Conservation (phyloP, 1,284 basidiomycete genomes). For the Apiotrichum laibachii region DNA sequence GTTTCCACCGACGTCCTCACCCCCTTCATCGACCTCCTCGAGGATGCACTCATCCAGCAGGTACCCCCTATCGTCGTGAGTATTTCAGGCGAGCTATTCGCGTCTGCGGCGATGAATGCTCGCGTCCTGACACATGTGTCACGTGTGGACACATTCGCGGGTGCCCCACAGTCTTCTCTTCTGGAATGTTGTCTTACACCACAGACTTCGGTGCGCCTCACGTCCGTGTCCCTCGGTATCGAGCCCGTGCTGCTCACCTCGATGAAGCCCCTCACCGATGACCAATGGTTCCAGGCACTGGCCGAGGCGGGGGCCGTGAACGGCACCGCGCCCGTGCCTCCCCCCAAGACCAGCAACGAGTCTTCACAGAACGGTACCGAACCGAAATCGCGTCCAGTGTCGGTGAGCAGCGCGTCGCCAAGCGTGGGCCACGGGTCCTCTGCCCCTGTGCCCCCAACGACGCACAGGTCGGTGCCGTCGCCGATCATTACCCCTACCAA, state of each 20-base stretch:
- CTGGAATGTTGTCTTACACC: background rate
- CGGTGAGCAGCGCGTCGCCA: no score
- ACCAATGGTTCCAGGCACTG: constrained; percentile 49
- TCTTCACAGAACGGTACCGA: background rate
- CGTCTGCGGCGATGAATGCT: no score
- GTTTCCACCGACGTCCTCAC: constrained; percentile 50
- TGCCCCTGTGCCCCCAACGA: no score
- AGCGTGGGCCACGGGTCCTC: no score
- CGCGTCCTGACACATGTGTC: background rate
- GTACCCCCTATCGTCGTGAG: constrained; percentile 48
- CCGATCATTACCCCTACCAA: background rate
- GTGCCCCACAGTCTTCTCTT: background rate
- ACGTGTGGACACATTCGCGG: background rate
- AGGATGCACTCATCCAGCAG: constrained; percentile 49
- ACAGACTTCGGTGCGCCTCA: constrained; percentile 47
- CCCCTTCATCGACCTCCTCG: constrained; percentile 51
- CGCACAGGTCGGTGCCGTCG: background rate
- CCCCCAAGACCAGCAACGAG: background rate
- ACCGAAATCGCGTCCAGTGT: no score
- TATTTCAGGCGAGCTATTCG: background rate
- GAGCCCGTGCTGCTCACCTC: constrained; percentile 47
- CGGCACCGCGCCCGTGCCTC: background rate
- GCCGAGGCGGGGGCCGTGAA: constrained; percentile 5
- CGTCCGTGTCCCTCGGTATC: constrained; percentile 42
- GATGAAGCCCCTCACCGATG: constrained; percentile 41